Base-by-base conservation (phyloP, 352 stramenopile genomes). In the Blastocystis sp. region DNA sequence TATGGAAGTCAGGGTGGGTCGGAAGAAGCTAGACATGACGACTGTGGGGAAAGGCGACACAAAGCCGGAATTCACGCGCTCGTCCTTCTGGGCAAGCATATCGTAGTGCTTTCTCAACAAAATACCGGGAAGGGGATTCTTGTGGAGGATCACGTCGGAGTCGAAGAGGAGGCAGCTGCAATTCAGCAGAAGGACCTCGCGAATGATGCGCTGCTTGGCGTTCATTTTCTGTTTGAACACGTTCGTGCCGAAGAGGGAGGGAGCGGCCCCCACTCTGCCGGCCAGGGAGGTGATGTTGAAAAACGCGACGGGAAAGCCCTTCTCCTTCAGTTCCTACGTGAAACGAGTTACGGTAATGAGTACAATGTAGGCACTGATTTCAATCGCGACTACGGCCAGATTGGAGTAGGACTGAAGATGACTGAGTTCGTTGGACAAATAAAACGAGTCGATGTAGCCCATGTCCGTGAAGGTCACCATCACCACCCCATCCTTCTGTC, bases 401-500 rank as follows among this genome's bases (percentile, higher is more conserved):
- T 84, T 84, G 28, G 45, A 40, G 28, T 67, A 84, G 19, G 34
- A 59, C 34, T 69, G 28, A 10, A 84, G 38, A 28, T 28, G 41
- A 53, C 74, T 84, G 2, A 84, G 21, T 5, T 69, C 60, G 34
- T 84, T 69, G 9, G 74, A 84, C 1, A 59, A 14, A 67, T 84
- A 84, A 21, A 84, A 84, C 2, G 74, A 66, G 40, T 84, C 53
- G 10, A 84, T 38, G 66, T 84, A 84, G 40, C 74, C 66, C 14
- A 59, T 69, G 48, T 84, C 74, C 2, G 74, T 84, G 48, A 84
- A 84, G 10, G 74, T 67, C 56, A 84, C 45, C 74, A 84, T 84
- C 53, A 84, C 74, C 41, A 62, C 60, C 2, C 21, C 11, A 67
- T 84, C 69, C 17, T 69, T 28, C 3, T 53, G 52, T 56, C 38